phyloP scores from a whole-genome alignment of 1,139 yeast genomes.

The Debaryomyces psychrophilus region DNA sequence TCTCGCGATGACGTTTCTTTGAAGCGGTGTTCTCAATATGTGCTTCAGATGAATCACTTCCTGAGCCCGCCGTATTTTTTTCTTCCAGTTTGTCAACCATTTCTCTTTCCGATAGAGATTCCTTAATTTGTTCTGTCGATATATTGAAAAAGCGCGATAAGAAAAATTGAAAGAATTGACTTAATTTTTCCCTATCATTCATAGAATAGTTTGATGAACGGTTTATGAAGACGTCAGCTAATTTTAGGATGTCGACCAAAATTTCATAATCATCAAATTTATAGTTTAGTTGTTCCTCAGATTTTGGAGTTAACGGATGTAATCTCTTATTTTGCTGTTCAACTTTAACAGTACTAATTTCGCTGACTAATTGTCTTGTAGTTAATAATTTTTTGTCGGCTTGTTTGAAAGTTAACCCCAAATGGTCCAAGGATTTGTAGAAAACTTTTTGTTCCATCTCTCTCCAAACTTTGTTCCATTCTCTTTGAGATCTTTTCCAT shows the following conservation, averaged over 20 bases:
- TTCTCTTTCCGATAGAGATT: conserved; percentile 28
- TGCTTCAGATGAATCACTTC: conserved; percentile 10
- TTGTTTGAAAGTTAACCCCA: conserved; percentile 94
- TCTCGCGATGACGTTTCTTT: conserved; percentile 60
- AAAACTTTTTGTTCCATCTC: conserved; percentile 96
- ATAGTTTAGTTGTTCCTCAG: conserved; percentile 78
- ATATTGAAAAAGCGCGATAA: conserved; percentile 69
- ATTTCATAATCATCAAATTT: conserved; percentile 67
- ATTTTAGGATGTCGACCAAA: conserved; percentile 70
- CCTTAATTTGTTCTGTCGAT: conserved; percentile 34
- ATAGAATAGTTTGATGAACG: conserved; percentile 75
- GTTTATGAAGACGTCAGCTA: conserved; percentile 70
- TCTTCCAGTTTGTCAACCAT: conserved; percentile 17
- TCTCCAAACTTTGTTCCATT: conserved; percentile 99
- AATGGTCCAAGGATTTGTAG: conserved; percentile 89
- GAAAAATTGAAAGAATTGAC: conserved; percentile 71
- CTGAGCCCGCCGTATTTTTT: conserved; percentile 16
- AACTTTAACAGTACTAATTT: conserved; percentile 87
- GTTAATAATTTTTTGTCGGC: conserved; percentile 92
- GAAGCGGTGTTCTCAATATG: conserved; percentile 21
- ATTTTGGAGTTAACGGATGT: conserved; percentile 85
- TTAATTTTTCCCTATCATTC: conserved; percentile 78
- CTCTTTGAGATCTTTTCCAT: conserved; percentile 98
- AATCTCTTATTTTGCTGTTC: conserved; percentile 80
- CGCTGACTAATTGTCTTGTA: conserved; percentile 86